Base-by-base conservation (phyloP, 2,329 filamentous ascomycete species). In the Cladophialophora chaetospira region DNA sequence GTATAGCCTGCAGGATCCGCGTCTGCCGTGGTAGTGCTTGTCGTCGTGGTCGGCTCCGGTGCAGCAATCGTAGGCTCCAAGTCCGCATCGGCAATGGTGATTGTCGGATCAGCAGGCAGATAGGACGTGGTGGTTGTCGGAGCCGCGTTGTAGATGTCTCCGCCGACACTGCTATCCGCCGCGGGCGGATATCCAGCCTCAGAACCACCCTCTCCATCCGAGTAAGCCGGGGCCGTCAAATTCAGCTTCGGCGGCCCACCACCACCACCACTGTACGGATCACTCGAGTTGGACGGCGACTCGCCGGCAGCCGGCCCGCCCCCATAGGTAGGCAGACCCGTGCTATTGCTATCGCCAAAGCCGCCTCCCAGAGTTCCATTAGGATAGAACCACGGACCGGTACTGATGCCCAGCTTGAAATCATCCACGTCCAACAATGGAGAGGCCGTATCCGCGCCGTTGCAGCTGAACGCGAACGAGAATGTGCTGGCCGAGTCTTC, bases 321-420 rank as follows among this genome's bases (percentile, higher is more conserved):
- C 29, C 25, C 35, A 15, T 17, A 46, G n/a, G 31, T 54, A 9
- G 33, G 52, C 40, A 40, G 31, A 6, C 35, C 48, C 13, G 48
- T 43, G 36, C 48, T 51, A 40, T 51, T 51, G 36, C 33, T 42
- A 31, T 26, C n/a, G n/a, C n/a, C n/a, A n/a, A n/a, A n/a, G n/a
- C n/a, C 21, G 19, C 52, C 52, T 13, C 28, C 42, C 21, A 15
- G n/a, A 5, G 43, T 48, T 25, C 52, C 52, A 23, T 48, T 54
- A 6, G 17, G 19, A 31, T 8, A 10, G 10, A 43, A 38, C 67
- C 88, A 92, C 0, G 84, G 90, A 0, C 82, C 97, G 73, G 85
- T 83, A 25, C 82, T 97, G 35, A 95, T 94, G 85, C 93, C 97
- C 70, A 88, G 97, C 5, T 79, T 97, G 4, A 89, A 85, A 31